Evolutionary conservation across 2,329 filamentous ascomycete genomes (phyloP).

Genomic region (Claviceps spartinae): DNA sequence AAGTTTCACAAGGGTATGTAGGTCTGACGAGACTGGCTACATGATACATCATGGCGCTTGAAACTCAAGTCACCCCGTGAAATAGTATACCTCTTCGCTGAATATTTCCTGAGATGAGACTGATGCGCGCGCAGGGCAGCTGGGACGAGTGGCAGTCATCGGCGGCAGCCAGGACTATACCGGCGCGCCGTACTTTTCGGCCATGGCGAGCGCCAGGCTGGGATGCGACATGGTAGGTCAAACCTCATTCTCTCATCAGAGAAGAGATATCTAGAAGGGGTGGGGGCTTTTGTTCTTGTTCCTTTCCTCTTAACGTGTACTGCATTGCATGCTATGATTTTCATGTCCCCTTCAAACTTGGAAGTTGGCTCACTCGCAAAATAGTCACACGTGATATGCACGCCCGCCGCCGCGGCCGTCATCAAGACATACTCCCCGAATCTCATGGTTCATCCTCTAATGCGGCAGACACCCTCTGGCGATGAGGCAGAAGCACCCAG

Average conservation of each 20-base stretch:
- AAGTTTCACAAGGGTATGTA: constrained; percentile 81
- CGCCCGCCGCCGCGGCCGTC: constrained; percentile 69
- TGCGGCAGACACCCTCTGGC: constrained; percentile 52
- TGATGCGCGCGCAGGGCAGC: constrained; percentile 50
- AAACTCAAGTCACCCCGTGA: not conserved
- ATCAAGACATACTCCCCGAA: constrained; percentile 98
- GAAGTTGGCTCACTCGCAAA: not conserved
- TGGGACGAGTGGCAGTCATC: constrained; percentile 84
- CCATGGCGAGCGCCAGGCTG: constrained; percentile 84
- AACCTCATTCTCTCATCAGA: not conserved
- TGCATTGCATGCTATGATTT: not conserved
- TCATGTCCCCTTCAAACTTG: not conserved
- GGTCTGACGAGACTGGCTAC: not conserved
- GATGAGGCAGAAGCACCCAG: constrained; percentile 33
- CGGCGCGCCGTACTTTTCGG: constrained; percentile 93
- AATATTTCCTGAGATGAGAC: not conserved
- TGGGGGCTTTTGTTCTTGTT: too few species aligned
- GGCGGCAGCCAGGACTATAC: constrained; percentile 95
- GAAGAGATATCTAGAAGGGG: not conserved
- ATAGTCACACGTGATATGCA: constrained; percentile 89
- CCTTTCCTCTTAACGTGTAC: too few species aligned
- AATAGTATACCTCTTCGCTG: too few species aligned
- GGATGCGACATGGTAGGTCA: constrained; percentile 72
- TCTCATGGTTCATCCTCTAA: constrained; percentile 93
- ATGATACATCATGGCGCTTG: not conserved